phyloP scores from a whole-genome alignment of 345 rosid genomes.

The Euphorbia tirucalli region DNA sequence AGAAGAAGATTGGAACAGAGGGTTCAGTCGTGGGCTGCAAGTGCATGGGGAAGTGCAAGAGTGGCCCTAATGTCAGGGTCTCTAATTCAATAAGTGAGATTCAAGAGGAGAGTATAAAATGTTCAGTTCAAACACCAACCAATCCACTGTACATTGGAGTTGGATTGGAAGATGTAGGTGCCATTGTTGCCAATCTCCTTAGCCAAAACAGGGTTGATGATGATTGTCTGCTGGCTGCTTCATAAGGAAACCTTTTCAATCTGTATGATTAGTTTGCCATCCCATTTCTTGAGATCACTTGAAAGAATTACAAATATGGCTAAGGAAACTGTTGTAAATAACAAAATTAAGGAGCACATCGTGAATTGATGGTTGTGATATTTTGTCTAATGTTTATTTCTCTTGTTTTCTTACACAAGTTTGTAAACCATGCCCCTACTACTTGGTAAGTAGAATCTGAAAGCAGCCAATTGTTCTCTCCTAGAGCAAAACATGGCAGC shows the following conservation, averaged over 20 bases:
- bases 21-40: constrained; percentile 22
- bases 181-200: constrained; percentile 20
- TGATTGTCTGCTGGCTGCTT: background rate
- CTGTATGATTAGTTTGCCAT: background rate
- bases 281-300: too few species aligned
- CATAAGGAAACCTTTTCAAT: background rate
- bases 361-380: too few species aligned
- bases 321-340: too few species aligned
- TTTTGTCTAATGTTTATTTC: too few species aligned
- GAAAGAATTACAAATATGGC: too few species aligned
- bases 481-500: too few species aligned
- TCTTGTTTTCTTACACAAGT: too few species aligned
- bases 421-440: too few species aligned
- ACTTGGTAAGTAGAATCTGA: too few species aligned
- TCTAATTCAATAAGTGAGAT: background rate
- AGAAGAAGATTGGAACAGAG: constrained; percentile 6
- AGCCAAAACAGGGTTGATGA: constrained; percentile 2
- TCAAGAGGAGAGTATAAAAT: background rate
- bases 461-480: too few species aligned
- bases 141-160: constrained; percentile 11
- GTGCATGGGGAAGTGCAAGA: constrained; percentile 29
- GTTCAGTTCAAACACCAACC: background rate
- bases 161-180: constrained; percentile 11
- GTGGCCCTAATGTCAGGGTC: constrained; percentile 23
- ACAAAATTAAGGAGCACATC: too few species aligned